A percentile compares a stretch with the other conserved stretches of the same genome.
phyloP scores from a whole-genome alignment of 108 stramenopile species.

The Cyclostephanos tholiformis region DNA sequence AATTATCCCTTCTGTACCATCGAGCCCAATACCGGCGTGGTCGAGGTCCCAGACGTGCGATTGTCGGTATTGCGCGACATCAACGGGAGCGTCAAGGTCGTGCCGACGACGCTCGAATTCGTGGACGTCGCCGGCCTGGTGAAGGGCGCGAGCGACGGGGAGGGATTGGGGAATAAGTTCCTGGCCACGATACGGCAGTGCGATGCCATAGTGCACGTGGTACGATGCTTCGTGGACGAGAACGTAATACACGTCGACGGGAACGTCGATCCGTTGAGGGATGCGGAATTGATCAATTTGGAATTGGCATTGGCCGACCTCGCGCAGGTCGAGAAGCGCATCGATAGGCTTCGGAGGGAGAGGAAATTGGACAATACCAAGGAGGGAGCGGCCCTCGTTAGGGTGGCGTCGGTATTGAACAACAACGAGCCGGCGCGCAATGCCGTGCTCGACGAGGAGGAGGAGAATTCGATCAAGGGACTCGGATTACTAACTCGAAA shows the following conservation, averaged over 20 bases:
- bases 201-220: constrained; percentile 77
- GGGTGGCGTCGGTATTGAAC: constrained; percentile 72
- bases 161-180: constrained; percentile 99
- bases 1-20: constrained; percentile 92
- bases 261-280: constrained; percentile 89
- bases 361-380: constrained; percentile 54
- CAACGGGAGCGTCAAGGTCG: constrained; percentile 83
- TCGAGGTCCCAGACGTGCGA: constrained; percentile 90
- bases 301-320: constrained; percentile 97
- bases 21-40: constrained; percentile 96
- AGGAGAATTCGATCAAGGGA: constrained; percentile 73
- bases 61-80: constrained; percentile 75
- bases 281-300: constrained; percentile 97
- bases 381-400: constrained; percentile 88
- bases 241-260: constrained; percentile 98
- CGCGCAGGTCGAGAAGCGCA: constrained; percentile 93
- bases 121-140: constrained; percentile 99
- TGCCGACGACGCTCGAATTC: constrained; percentile 95
- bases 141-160: constrained; percentile 96
- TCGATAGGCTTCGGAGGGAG: constrained; percentile 85
- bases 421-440: constrained; percentile 83
- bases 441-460: constrained; percentile 84
- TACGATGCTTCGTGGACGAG: constrained; percentile 97
- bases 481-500: constrained; percentile 91
- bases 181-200: constrained; percentile 95